Percentiles rank a stretch among this genome's conserved stretches.
Conservation (phyloP, 2,329 filamentous ascomycete genomes). For the Fusarium subtropicale region DNA sequence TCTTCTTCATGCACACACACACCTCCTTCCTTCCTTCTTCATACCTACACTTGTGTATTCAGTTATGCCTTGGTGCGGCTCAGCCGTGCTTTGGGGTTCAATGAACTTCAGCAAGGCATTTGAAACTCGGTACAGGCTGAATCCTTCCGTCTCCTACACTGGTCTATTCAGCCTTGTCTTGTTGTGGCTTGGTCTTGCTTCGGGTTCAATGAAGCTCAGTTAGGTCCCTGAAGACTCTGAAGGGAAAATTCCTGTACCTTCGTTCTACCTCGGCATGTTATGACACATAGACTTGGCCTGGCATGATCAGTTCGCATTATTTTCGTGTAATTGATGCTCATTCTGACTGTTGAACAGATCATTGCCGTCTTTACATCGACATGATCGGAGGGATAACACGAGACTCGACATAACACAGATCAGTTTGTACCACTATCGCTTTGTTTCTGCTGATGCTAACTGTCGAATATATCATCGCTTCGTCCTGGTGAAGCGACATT, state of each 20-base stretch:
- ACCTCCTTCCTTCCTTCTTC: background rate
- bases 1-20: background rate
- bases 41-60: background rate
- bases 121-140: background rate
- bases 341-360: too few species aligned
- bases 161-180: background rate
- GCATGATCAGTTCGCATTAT: background rate
- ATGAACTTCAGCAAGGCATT: background rate
- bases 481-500: background rate
- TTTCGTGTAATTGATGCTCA: background rate
- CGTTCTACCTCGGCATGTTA: background rate
- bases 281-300: background rate
- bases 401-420: too few species aligned
- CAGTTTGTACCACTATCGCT: too few species aligned
- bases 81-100: background rate
- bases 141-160: background rate
- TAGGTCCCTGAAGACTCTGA: background rate
- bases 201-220: background rate
- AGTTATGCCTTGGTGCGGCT: background rate
- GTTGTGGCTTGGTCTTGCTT: background rate
- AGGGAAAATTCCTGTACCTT: background rate
- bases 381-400: too few species aligned
- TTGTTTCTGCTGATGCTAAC: background rate
- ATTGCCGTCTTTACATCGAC: too few species aligned
- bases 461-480: background rate